Evolutionary conservation across 495 filamentous ascomycete genomes (phyloP).

Genomic region (Cairneyella variabilis): DNA sequence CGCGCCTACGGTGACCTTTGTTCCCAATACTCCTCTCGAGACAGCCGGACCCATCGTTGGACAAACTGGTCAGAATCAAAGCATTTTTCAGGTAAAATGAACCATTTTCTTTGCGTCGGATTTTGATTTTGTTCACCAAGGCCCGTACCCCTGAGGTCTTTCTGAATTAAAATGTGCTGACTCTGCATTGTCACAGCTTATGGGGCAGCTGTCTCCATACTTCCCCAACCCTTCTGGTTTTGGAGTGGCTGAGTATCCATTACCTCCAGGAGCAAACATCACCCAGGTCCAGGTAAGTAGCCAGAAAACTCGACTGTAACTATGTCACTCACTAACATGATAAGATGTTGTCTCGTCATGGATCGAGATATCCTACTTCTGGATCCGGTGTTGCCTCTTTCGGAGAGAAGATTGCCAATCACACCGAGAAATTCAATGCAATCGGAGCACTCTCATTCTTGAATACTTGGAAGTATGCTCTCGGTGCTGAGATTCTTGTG

Average conservation of each 20-base stretch:
- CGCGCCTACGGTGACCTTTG: slow-evolving; percentile 38
- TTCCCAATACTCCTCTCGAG: slow-evolving; percentile 54
- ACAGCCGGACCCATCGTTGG: slow-evolving; percentile 53
- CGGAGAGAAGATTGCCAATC: slow-evolving; percentile 58
- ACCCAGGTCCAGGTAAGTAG: slow-evolving; percentile 43
- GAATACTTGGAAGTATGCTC: slow-evolving; percentile 60
- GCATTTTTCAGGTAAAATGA: slow-evolving; percentile 56
- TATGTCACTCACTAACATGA: too few species aligned
- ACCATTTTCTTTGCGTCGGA: too few species aligned
- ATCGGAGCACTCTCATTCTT: slow-evolving; percentile 59
- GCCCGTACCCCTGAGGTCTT: too few species aligned
- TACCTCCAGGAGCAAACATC: slow-evolving; percentile 52
- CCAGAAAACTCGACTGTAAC: too few species aligned
- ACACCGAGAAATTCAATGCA: slow-evolving; percentile 50
- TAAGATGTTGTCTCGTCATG: slow-evolving; percentile 78
- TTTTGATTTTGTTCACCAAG: too few species aligned
- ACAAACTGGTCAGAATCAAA: slow-evolving; percentile 33
- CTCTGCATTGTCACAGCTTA: too few species aligned
- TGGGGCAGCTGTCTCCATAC: slow-evolving; percentile 48
- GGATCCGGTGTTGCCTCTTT: slow-evolving; percentile 52
- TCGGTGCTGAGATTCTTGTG: slow-evolving; percentile 75
- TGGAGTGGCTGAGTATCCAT: slow-evolving; percentile 51
- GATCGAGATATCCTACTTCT: slow-evolving; percentile 70
- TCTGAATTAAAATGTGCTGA: too few species aligned
- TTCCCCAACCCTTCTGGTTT: slow-evolving; percentile 40